These are phyloP conservation scores for Hypoxylon fuscum DNA, from an alignment of 495 filamentous ascomycete genomes.

Conservation along the genomic window DNA sequence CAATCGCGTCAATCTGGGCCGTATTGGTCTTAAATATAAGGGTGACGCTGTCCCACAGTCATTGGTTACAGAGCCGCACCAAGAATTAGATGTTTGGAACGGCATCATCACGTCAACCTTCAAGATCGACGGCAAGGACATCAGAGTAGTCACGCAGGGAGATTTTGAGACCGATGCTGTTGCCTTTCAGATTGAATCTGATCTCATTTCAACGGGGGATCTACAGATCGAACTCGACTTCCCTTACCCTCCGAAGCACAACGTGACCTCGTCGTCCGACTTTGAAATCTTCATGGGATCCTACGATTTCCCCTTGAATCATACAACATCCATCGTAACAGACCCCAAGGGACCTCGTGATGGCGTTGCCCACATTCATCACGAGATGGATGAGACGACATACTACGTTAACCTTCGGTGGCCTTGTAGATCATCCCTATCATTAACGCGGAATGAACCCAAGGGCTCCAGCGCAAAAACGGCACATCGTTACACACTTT, in stretches of 20 bases:
- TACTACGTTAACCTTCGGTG: conserved; percentile 50
- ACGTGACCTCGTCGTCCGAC: conserved; percentile 28
- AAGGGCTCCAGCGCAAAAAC: conserved; percentile 11
- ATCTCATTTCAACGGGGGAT: conserved; percentile 39
- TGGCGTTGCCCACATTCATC: conserved; percentile 43
- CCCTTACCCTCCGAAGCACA: conserved; percentile 51
- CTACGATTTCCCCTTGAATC: conserved; percentile 41
- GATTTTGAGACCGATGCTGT: conserved; percentile 50
- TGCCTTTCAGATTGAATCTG: conserved; percentile 47
- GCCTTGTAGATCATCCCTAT: conserved; percentile 40
- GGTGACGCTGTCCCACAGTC: conserved; percentile 41
- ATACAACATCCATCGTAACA: conserved; percentile 35
- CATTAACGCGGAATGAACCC: conserved; percentile 20
- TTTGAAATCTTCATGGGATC: conserved; percentile 48
- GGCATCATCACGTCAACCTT: conserved; percentile 50
- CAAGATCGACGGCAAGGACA: conserved; percentile 37
- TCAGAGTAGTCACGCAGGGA: conserved; percentile 46
- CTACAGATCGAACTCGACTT: conserved; percentile 52
- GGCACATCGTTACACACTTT: conserved; percentile 36
- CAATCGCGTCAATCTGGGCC: conserved; percentile 56
- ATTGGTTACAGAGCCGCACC: conserved; percentile 32
- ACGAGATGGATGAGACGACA: conserved; percentile 47
- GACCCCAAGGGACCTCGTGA: conserved; percentile 10
- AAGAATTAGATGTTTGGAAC: conserved; percentile 50
- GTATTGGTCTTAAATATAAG: conserved; percentile 56